A percentile compares a stretch with the other conserved stretches of the same genome.
phyloP scores from a whole-genome alignment of 306 rosid species.

The Castanea mollissima region DNA sequence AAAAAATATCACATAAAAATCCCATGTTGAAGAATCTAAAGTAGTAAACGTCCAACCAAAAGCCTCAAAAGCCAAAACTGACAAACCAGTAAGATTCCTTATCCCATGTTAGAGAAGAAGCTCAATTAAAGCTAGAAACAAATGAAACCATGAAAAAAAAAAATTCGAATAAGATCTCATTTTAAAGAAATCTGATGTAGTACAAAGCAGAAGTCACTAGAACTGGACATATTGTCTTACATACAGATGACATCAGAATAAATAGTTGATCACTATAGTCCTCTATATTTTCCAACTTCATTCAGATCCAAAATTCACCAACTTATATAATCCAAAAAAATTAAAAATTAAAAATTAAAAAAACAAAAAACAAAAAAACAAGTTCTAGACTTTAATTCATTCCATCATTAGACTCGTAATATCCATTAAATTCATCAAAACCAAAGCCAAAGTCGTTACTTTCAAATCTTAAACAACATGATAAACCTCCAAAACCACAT shows the following conservation, averaged over 20 bases:
- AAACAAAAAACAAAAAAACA: neutral
- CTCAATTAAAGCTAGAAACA: neutral
- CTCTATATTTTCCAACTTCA: constrained; percentile 2
- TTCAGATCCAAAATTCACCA: constrained; percentile 25
- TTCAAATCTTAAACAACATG: neutral
- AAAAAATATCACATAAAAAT: constrained; percentile 15
- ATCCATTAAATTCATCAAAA: neutral
- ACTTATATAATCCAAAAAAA: neutral
- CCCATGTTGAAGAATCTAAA: neutral
- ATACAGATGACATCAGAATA: constrained; percentile 15
- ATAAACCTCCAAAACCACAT: neutral
- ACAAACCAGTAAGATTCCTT: neutral
- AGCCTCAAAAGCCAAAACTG: neutral
- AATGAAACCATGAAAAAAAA: neutral
- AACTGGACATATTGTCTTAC: neutral
- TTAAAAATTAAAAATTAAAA: too few species aligned
- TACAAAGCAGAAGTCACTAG: neutral
- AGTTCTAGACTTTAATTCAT: neutral
- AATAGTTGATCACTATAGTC: neutral
- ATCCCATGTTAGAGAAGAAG: neutral
- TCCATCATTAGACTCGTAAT: neutral
- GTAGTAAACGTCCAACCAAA: neutral
- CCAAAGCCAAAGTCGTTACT: neutral
- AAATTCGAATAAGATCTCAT: neutral
- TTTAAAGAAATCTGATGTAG: constrained; percentile 16